Evolutionary conservation across 78 protist genomes (phyloP).

Genomic region (Emiliania huxleyi): DNA sequence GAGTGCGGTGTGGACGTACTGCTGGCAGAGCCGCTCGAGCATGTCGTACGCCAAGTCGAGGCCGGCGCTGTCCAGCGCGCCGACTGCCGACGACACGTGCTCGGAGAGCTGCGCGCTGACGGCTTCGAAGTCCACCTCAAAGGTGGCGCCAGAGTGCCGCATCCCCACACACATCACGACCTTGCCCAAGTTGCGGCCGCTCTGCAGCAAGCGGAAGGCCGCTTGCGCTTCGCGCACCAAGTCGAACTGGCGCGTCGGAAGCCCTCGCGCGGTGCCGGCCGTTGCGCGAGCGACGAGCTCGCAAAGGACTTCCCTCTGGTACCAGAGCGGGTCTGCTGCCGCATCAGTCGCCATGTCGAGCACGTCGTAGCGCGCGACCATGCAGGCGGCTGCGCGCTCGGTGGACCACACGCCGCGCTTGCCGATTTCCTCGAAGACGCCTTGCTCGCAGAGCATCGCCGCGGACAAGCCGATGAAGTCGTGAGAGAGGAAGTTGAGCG

Average conservation of each 20-base stretch:
- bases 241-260: neutral
- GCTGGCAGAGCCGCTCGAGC: neutral
- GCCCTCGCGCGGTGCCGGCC: neutral
- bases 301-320: neutral
- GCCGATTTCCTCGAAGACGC: conserved; percentile 36
- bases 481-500: conserved; percentile 14
- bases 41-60: neutral
- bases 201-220: conserved; percentile 21
- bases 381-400: neutral
- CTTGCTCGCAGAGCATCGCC: neutral
- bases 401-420: conserved; percentile 15
- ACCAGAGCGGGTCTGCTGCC: neutral
- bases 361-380: neutral
- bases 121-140: too few relatives aligned
- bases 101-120: too few relatives aligned
- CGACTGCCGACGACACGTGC: too few relatives aligned
- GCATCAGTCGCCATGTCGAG: neutral
- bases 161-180: neutral
- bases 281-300: neutral
- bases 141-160: too few relatives aligned
- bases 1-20: neutral
- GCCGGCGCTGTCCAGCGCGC: neutral
- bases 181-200: conserved; percentile 25
- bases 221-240: neutral
- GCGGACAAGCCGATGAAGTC: neutral